These are phyloP conservation scores for Solanum sejunctum DNA, from an alignment of 257 asterid species.

Conservation along the genomic window DNA sequence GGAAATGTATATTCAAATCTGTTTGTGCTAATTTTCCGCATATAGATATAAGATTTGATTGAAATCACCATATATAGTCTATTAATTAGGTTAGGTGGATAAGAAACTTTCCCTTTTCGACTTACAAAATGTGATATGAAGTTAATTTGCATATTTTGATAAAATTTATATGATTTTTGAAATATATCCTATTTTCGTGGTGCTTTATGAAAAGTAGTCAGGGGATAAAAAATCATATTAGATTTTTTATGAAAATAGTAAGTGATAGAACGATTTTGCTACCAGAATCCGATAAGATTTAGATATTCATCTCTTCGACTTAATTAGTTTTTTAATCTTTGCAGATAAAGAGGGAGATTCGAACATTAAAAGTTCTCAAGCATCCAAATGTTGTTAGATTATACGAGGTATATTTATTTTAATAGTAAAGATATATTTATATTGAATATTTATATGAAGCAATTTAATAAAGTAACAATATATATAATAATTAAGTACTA, in stretches of 20 bases:
- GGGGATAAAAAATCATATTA: neutral
- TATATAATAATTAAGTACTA: neutral
- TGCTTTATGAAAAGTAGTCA: neutral
- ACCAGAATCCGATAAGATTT: neutral
- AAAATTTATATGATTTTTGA: neutral
- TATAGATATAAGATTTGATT: neutral
- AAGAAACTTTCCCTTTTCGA: neutral
- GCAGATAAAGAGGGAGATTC: conserved; percentile 95
- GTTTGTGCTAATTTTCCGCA: neutral
- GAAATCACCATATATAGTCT: neutral
- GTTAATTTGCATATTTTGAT: neutral
- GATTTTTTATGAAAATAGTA: neutral
- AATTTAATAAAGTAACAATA: no score
- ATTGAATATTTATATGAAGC: neutral
- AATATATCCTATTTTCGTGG: neutral
- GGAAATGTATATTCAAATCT: neutral
- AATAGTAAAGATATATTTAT: neutral
- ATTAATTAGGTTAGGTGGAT: neutral
- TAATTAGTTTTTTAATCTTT: neutral
- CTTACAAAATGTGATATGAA: neutral
- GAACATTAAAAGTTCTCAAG: conserved; percentile 77
- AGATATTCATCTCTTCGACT: neutral
- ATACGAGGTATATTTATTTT: conserved; percentile 42
- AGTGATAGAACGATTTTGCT: no score
- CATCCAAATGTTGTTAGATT: conserved; percentile 92